Conservation (phyloP, 768 basidiomycete species). For the Rhodosporidiobolus sp. region DNA sequence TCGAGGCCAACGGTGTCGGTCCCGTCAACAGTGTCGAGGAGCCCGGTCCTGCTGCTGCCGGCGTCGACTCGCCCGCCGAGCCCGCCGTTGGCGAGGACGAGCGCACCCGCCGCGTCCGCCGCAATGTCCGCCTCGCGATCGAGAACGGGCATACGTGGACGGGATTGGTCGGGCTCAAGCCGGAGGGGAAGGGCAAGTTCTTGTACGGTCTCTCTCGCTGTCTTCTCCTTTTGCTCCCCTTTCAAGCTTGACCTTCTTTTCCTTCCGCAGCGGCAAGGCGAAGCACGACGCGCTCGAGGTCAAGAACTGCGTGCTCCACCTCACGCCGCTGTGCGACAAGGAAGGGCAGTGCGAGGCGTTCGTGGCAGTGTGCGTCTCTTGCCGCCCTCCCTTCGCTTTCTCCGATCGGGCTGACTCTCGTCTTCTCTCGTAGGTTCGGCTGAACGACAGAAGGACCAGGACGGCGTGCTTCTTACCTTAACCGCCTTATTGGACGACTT, state of each 20-base stretch:
- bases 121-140: slow-evolving; percentile 8
- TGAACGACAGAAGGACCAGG: no score
- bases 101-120: not conserved
- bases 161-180: not conserved
- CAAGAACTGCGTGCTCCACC: not conserved
- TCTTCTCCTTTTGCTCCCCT: not conserved
- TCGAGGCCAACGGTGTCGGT: not conserved
- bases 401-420: no score
- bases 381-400: not conserved
- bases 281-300: not conserved
- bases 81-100: no score
- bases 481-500: no score
- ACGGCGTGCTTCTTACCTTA: no score
- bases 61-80: not conserved
- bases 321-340: slow-evolving; percentile 5
- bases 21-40: not conserved
- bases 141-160: not conserved
- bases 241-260: not conserved
- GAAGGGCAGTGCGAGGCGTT: not conserved
- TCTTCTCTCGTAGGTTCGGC: no score
- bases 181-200: not conserved
- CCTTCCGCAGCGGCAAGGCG: not conserved
- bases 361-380: slow-evolving; percentile 11
- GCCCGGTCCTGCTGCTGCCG: not conserved
- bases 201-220: not conserved